Evolutionary conservation across 805 yeast genomes (phyloP).

Genomic region (Komagataella pseudopastoris): DNA sequence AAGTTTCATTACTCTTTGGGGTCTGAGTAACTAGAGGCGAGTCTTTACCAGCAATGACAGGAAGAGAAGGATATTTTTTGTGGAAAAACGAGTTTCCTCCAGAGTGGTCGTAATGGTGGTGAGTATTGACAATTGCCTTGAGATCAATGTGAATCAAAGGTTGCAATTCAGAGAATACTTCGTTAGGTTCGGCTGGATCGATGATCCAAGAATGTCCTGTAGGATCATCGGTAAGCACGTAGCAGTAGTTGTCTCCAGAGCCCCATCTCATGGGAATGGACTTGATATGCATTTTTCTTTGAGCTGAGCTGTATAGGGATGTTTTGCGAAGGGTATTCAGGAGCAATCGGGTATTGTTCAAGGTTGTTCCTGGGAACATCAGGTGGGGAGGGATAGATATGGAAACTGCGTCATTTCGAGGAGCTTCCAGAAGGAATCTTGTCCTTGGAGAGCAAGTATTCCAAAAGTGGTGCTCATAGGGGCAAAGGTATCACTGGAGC

Average conservation of each 20-base stretch:
- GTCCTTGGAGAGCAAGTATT: not conserved
- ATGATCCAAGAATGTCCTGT: slow-evolving; percentile 67
- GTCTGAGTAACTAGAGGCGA: slow-evolving; percentile 61
- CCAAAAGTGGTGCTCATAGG: too few relatives aligned
- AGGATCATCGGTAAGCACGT: slow-evolving; percentile 56
- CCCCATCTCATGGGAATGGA: slow-evolving; percentile 93
- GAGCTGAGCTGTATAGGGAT: not conserved
- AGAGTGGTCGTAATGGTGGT: slow-evolving; percentile 92
- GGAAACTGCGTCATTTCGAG: not conserved
- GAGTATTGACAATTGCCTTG: slow-evolving; percentile 81
- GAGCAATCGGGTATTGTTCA: not conserved
- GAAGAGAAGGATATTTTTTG: slow-evolving; percentile 27
- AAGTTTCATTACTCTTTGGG: slow-evolving; percentile 49
- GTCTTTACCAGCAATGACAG: slow-evolving; percentile 75
- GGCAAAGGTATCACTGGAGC: too few relatives aligned
- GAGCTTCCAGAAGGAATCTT: not conserved
- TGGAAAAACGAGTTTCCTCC: slow-evolving; percentile 55
- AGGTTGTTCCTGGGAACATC: not conserved
- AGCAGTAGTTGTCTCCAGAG: slow-evolving; percentile 81
- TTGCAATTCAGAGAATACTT: slow-evolving; percentile 31
- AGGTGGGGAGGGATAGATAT: not conserved
- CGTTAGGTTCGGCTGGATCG: slow-evolving; percentile 86
- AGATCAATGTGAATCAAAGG: slow-evolving; percentile 33
- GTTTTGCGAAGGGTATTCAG: not conserved
- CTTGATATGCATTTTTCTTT: slow-evolving; percentile 63